These are phyloP conservation scores for Cladosporium sp. DNA, from an alignment of 2,329 filamentous ascomycete species.

Conservation along the genomic window DNA sequence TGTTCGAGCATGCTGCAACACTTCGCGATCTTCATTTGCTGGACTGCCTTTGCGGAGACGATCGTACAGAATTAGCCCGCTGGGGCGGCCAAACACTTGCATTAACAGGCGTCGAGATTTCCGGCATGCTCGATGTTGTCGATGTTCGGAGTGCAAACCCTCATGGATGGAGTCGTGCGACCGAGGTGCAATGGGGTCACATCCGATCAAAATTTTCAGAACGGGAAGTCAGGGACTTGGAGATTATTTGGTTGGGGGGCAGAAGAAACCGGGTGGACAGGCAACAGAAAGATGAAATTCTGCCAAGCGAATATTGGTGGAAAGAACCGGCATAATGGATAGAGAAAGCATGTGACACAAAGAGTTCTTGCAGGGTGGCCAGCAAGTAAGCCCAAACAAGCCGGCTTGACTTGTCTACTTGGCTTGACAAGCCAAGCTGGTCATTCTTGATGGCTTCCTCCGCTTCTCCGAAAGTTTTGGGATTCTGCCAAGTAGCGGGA, in stretches of 20 bases:
- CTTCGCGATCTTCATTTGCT: neutral
- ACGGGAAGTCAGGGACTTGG: neutral
- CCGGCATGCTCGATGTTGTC: neutral
- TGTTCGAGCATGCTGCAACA: neutral
- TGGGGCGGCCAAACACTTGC: neutral
- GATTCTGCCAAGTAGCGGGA: too few species aligned
- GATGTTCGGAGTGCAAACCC: neutral
- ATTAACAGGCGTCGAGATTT: neutral
- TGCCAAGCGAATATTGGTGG: neutral
- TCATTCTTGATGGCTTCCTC: too few species aligned
- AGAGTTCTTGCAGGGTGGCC: neutral
- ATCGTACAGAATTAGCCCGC: neutral
- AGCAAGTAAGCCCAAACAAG: conserved; percentile 1
- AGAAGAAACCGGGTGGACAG: neutral
- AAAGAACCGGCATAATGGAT: neutral
- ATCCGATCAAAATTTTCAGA: neutral
- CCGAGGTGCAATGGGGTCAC: neutral
- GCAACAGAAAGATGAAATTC: neutral
- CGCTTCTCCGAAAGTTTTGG: too few species aligned
- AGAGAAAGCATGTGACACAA: too few species aligned
- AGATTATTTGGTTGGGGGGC: neutral
- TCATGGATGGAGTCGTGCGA: neutral
- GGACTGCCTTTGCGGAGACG: neutral
- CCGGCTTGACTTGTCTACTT: neutral
- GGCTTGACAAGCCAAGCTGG: neutral